These are phyloP conservation scores for Cutaneotrichosporon mucoides DNA, from an alignment of 1,284 basidiomycete genomes.

Conservation along the genomic window DNA sequence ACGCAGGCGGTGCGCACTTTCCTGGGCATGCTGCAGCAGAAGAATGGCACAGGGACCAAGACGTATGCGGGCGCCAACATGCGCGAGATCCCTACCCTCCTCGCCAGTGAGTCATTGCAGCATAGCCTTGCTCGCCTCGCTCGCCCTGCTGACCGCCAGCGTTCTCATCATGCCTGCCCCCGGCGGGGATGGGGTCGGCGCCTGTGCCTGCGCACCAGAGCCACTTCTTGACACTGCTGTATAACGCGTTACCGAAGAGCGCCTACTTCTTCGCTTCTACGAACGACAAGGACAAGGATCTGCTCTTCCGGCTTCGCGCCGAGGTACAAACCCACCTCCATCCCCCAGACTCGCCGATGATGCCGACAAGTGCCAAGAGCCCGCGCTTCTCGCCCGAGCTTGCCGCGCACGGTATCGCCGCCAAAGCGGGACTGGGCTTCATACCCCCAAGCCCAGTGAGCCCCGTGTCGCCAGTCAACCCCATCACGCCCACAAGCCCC, in stretches of 20 bases:
- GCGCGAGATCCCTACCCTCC: conserved; percentile 36
- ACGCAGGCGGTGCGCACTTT: conserved; percentile 30
- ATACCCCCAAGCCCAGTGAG: neutral
- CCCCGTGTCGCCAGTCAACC: neutral
- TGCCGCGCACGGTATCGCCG: conserved; percentile 3
- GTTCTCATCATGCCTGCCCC: conserved; percentile 31
- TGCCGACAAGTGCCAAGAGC: neutral
- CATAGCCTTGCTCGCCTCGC: too few relatives aligned
- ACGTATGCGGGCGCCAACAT: conserved; percentile 42
- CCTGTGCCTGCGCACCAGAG: conserved; percentile 29
- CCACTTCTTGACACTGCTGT: conserved; percentile 32
- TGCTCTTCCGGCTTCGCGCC: conserved; percentile 40
- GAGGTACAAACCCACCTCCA: conserved; percentile 42
- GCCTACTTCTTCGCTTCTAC: conserved; percentile 32
- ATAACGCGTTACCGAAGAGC: conserved; percentile 33
- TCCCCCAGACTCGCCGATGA: conserved; percentile 1
- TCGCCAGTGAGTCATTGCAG: conserved; percentile 44
- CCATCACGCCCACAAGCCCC: conserved; percentile 8
- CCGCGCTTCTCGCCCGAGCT: conserved; percentile 7
- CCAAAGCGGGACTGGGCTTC: neutral
- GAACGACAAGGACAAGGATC: conserved; percentile 42
- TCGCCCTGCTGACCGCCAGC: conserved; percentile 17
- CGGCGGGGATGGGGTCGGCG: conserved; percentile 16
- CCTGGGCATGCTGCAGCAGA: conserved; percentile 35
- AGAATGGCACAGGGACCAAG: conserved; percentile 35